Conservation (phyloP, 495 filamentous ascomycete species). For the Penicillium crystallinum region DNA sequence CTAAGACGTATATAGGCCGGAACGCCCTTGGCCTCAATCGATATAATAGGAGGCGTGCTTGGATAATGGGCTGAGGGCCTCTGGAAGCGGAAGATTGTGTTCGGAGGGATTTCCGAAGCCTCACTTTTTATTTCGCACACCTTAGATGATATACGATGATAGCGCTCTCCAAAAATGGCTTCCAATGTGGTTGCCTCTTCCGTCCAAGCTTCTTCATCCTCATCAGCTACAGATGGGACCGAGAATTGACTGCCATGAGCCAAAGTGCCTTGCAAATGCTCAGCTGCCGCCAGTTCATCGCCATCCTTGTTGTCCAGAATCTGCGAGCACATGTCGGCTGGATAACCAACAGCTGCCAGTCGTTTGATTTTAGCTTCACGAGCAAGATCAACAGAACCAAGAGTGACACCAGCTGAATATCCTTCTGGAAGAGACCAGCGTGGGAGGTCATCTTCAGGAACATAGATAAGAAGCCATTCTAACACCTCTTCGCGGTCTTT, state of each 20-base stretch:
- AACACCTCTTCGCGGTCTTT: conserved; percentile 91
- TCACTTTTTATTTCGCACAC: conserved; percentile 61
- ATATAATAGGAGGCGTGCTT: conserved; percentile 64
- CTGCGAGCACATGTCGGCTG: conserved; percentile 72
- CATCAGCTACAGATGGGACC: conserved; percentile 15
- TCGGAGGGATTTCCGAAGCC: conserved; percentile 25
- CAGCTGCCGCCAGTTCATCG: conserved; percentile 76
- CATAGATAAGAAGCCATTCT: conserved; percentile 90
- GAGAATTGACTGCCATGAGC: conserved; percentile 27
- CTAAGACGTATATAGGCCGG: conserved; percentile 91
- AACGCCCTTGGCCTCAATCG: conserved; percentile 57
- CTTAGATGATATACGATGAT: conserved; percentile 48
- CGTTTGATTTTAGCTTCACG: conserved; percentile 75
- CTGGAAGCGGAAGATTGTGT: conserved; percentile 46
- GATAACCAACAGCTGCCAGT: conserved; percentile 78
- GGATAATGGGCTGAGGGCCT: conserved; percentile 63
- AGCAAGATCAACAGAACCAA: conserved; percentile 72
- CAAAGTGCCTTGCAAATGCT: conserved; percentile 68
- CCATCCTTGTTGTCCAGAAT: conserved; percentile 60
- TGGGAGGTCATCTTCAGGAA: conserved; percentile 93
- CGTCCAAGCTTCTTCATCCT: conserved; percentile 55
- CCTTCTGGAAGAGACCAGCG: conserved; percentile 83
- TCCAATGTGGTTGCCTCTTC: conserved; percentile 78
- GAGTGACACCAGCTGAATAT: conserved; percentile 80
- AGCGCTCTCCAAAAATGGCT: conserved; percentile 72